Evolutionary conservation across 192 early-diverging fungal species (phyloP).

Genomic region (Umbelopsis sp.): DNA sequence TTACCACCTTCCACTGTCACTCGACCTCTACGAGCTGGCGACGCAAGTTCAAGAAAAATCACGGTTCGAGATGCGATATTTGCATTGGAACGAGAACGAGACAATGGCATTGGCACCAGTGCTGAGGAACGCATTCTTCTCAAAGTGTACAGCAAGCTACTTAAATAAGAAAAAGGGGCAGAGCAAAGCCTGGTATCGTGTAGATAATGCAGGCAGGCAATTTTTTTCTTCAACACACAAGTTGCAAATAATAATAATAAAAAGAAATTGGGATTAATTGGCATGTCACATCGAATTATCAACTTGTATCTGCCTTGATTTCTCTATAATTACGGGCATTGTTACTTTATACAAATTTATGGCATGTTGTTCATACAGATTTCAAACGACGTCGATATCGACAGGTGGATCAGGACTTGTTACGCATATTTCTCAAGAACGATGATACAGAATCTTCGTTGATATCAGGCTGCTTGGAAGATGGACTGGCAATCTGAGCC

Average conservation of each 20-base stretch:
- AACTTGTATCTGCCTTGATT: neutral
- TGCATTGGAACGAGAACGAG: conserved; percentile 67
- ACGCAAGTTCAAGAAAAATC: conserved; percentile 37
- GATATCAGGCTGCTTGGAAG: neutral
- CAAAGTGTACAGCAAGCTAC: conserved; percentile 17
- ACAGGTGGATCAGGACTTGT: neutral
- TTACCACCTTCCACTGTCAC: conserved; percentile 6
- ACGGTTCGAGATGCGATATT: conserved; percentile 76
- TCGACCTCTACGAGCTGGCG: conserved; percentile 7
- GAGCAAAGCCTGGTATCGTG: neutral
- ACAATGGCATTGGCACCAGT: conserved; percentile 9
- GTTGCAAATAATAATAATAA: neutral
- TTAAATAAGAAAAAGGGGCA: neutral
- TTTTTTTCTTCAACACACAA: neutral
- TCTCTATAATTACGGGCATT: neutral
- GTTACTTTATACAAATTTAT: neutral
- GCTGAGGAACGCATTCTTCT: conserved; percentile 11
- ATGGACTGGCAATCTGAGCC: neutral
- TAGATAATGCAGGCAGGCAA: neutral
- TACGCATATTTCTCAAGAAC: neutral
- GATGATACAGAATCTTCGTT: conserved; percentile 2
- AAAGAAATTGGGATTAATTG: neutral
- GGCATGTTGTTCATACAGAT: neutral
- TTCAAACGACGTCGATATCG: neutral
- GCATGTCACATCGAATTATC: neutral